These are phyloP conservation scores for Mucor circinelloides DNA, from an alignment of 371 early-diverging fungal genomes.

Conservation along the genomic window DNA sequence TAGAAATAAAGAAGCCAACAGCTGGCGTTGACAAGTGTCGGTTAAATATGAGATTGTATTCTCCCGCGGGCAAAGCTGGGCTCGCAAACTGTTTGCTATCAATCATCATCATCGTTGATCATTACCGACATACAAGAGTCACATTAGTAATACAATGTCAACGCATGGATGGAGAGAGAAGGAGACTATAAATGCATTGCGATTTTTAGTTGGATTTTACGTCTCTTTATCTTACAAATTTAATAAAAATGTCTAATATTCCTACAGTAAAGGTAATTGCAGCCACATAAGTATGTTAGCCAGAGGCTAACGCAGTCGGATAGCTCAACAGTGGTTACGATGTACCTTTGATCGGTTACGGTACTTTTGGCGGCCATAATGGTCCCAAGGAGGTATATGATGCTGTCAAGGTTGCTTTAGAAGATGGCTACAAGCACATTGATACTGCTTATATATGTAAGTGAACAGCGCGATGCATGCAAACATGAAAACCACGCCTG, in stretches of 20 bases:
- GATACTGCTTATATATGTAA: conserved; percentile 52
- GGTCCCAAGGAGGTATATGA: conserved; percentile 41
- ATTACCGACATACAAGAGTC: too few relatives aligned
- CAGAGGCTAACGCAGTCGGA: not conserved
- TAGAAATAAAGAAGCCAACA: conserved; percentile 15
- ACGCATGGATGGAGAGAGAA: too few relatives aligned
- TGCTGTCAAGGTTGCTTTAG: conserved; percentile 41
- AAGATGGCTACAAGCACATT: conserved; percentile 44
- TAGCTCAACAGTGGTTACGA: conserved; percentile 40
- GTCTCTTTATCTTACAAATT: not conserved
- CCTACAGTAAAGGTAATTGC: conserved; percentile 22
- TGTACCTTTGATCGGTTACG: conserved; percentile 45
- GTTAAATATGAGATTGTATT: not conserved
- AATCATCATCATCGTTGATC: too few relatives aligned
- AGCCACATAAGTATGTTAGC: too few relatives aligned
- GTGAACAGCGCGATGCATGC: not conserved
- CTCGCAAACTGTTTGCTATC: too few relatives aligned
- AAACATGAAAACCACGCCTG: too few relatives aligned
- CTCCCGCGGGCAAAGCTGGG: not conserved
- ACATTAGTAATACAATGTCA: too few relatives aligned
- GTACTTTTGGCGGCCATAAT: conserved; percentile 47
- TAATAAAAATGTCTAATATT: conserved; percentile 15
- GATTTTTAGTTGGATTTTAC: not conserved
- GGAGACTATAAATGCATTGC: not conserved
- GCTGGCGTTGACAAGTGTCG: not conserved